These are phyloP conservation scores for Hysterangium stoloniferum DNA, from an alignment of 768 basidiomycete species.

Conservation along the genomic window DNA sequence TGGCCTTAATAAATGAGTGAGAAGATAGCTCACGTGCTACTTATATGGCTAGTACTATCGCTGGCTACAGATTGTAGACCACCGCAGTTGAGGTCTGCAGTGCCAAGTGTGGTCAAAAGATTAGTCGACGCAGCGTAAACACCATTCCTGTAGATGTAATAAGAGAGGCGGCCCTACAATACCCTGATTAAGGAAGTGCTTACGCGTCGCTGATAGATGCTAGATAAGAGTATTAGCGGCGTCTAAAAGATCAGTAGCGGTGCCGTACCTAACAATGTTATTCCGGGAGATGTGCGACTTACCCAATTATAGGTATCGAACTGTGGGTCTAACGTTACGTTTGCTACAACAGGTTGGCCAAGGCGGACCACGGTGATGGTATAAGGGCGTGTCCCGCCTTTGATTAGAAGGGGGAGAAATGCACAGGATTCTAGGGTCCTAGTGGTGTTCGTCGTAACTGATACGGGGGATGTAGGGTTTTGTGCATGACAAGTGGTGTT, in stretches of 20 bases:
- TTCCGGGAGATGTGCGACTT: slow-evolving; percentile 32
- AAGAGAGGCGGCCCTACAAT: background rate
- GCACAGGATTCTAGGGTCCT: slow-evolving; percentile 32
- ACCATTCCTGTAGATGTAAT: background rate
- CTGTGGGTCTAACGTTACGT: slow-evolving; percentile 30
- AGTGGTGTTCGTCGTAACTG: slow-evolving; percentile 6
- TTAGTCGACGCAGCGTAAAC: slow-evolving; percentile 15
- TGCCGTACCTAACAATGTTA: slow-evolving; percentile 34
- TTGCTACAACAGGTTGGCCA: slow-evolving; percentile 33
- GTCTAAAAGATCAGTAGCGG: background rate
- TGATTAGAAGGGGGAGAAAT: slow-evolving; percentile 39
- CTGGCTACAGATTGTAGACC: slow-evolving; percentile 25
- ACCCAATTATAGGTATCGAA: slow-evolving; percentile 37
- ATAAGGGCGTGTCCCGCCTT: slow-evolving; percentile 39
- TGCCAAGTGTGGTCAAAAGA: slow-evolving; percentile 18
- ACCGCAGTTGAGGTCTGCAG: slow-evolving; percentile 25
- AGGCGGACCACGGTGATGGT: slow-evolving; percentile 32
- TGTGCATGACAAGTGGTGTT: slow-evolving; percentile 30
- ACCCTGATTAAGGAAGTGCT: slow-evolving; percentile 19
- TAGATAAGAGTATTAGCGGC: slow-evolving; percentile 15
- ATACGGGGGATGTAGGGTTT: slow-evolving; percentile 25
- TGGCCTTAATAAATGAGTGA: slow-evolving; percentile 12
- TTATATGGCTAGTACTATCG: slow-evolving; percentile 20
- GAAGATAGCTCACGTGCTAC: slow-evolving; percentile 16
- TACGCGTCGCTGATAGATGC: slow-evolving; percentile 36